These are phyloP conservation scores for Arabidopsis suecica DNA, from an alignment of 345 rosid species.

Conservation along the genomic window DNA sequence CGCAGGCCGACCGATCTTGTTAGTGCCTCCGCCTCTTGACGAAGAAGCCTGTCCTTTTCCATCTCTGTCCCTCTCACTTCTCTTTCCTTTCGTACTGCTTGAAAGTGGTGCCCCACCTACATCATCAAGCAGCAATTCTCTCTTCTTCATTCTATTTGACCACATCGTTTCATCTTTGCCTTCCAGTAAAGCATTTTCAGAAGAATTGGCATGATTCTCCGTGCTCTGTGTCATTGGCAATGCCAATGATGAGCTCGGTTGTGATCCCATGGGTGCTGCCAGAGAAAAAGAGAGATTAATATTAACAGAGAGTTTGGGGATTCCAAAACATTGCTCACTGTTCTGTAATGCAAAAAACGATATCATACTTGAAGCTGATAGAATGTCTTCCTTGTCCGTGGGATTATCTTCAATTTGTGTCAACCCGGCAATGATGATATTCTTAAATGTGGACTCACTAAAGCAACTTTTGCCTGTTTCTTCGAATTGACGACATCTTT, in stretches of 20 bases:
- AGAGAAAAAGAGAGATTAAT: conserved; percentile 27
- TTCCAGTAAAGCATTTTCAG: conserved; percentile 57
- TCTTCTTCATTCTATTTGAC: conserved; percentile 84
- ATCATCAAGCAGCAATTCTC: conserved; percentile 84
- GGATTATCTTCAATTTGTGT: conserved; percentile 48
- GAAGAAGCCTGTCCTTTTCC: conserved; percentile 83
- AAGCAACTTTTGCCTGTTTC: conserved; percentile 87
- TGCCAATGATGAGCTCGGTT: conserved; percentile 56
- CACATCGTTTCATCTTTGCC: conserved; percentile 64
- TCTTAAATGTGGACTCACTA: conserved; percentile 69
- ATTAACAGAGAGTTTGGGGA: conserved; percentile 22
- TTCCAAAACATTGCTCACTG: conserved; percentile 1
- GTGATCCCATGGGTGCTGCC: conserved; percentile 72
- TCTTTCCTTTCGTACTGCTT: conserved; percentile 87
- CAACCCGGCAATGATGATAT: conserved; percentile 60
- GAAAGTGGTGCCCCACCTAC: conserved; percentile 78
- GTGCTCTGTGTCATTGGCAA: conserved; percentile 54
- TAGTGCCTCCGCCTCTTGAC: conserved; percentile 69
- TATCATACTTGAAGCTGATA: conserved; percentile 40
- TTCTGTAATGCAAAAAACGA: conserved; percentile 11
- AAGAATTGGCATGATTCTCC: conserved; percentile 56
- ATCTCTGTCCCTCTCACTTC: conserved; percentile 98
- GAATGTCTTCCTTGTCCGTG: conserved; percentile 58
- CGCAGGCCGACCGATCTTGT: conserved; percentile 80
- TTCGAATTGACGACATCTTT: conserved; percentile 72